Conservation (phyloP, 2,329 filamentous ascomycete genomes). For the Dactylellina drechsleri region DNA sequence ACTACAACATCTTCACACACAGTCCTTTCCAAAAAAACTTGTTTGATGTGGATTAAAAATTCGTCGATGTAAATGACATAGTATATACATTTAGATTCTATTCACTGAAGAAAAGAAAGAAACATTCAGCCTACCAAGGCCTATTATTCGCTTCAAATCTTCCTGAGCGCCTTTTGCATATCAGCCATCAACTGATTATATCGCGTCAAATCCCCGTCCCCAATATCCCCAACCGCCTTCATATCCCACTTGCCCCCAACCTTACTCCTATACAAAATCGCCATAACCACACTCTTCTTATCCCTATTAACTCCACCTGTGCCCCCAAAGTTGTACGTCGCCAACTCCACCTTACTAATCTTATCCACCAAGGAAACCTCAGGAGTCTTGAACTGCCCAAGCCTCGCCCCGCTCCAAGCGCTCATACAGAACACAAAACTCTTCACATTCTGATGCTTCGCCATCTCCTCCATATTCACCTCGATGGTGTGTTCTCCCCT, state of each 20-base stretch:
- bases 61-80: too few relatives aligned
- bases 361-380: conserved; percentile 42
- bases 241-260: conserved; percentile 46
- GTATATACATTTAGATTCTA: not conserved
- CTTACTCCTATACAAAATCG: conserved; percentile 25
- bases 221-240: conserved; percentile 53
- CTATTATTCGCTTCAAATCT: conserved; percentile 5
- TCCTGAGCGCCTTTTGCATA: conserved; percentile 39
- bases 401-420: conserved; percentile 25
- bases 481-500: conserved; percentile 39
- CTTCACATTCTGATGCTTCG: conserved; percentile 20
- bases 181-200: conserved; percentile 20
- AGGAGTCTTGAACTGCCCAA: conserved; percentile 36
- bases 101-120: not conserved
- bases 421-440: conserved; percentile 51
- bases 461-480: conserved; percentile 24
- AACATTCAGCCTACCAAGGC: not conserved
- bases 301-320: conserved; percentile 16
- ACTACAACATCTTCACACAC: not conserved
- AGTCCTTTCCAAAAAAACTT: not conserved
- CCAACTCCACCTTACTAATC: conserved; percentile 34
- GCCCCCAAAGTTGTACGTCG: conserved; percentile 49
- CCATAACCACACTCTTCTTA: conserved; percentile 53
- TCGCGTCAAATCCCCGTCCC: conserved; percentile 43
- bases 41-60: too few relatives aligned